Evolutionary conservation across 148 eudicot genomes (phyloP).

Genomic region (Dianthus caryophyllus): DNA sequence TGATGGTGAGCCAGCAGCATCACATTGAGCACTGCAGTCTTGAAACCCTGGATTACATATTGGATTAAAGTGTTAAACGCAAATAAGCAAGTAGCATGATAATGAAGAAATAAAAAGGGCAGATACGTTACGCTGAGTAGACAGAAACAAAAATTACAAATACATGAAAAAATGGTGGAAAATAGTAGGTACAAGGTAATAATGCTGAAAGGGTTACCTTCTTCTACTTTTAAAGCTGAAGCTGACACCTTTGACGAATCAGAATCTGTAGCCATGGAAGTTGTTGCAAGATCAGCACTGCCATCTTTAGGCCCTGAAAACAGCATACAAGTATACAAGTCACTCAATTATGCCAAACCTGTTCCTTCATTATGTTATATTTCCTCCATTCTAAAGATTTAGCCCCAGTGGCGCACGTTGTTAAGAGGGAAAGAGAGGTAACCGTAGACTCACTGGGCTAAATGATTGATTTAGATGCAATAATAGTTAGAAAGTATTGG

Average conservation of each 20-base stretch:
- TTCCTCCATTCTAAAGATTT: too few species aligned
- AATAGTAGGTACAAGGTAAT: background rate
- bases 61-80: background rate
- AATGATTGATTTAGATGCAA: too few species aligned
- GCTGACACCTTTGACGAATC: conserved; percentile 1
- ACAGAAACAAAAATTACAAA: background rate
- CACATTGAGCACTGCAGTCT: background rate
- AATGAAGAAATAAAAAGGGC: conserved; percentile 1
- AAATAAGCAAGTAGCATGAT: background rate
- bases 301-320: conserved; percentile 11
- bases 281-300: background rate
- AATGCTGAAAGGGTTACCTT: background rate
- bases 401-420: too few species aligned
- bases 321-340: background rate
- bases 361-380: too few species aligned
- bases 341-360: background rate
- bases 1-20: conserved; percentile 5
- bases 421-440: too few species aligned
- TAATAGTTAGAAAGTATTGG: background rate
- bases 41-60: background rate
- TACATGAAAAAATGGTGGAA: too few species aligned
- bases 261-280: background rate
- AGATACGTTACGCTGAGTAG: background rate
- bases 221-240: conserved; percentile 3
- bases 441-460: too few species aligned